A percentile compares a stretch with the other conserved stretches of the same genome.
phyloP scores from a whole-genome alignment of 164 flowering plant species.

The Magnolia sinica region DNA sequence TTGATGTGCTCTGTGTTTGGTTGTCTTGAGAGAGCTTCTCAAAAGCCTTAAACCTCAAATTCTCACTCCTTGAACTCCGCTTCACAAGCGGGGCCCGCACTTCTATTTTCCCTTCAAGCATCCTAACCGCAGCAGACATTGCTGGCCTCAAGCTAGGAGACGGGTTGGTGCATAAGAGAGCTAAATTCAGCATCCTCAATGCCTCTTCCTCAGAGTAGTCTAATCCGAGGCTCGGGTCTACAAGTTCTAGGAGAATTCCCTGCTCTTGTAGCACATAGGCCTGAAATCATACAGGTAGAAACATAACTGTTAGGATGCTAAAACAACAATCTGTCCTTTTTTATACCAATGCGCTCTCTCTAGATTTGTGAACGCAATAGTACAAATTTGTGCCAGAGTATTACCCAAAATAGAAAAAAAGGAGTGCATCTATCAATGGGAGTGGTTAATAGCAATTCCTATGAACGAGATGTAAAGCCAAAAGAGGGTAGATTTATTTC shows the following conservation, averaged over 20 bases:
- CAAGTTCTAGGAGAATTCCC: constrained; percentile 67
- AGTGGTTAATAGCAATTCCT: neutral
- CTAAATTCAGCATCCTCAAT: constrained; percentile 47
- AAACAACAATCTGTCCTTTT: too few species aligned
- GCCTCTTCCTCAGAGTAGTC: constrained; percentile 54
- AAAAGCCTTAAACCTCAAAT: constrained; percentile 27
- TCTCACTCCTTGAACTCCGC: constrained; percentile 18
- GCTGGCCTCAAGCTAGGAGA: constrained; percentile 68
- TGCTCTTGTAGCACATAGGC: constrained; percentile 68
- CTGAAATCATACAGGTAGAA: constrained; percentile 19
- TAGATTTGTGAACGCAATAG: neutral
- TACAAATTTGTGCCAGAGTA: too few species aligned
- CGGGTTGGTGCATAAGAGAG: constrained; percentile 68
- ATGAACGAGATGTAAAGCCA: neutral
- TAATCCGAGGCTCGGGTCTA: constrained; percentile 58
- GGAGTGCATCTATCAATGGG: neutral
- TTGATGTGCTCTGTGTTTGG: constrained; percentile 5
- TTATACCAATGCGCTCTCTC: neutral
- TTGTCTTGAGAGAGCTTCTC: constrained; percentile 25
- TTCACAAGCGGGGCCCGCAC: constrained; percentile 44
- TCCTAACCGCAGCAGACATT: constrained; percentile 68
- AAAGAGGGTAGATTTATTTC: neutral
- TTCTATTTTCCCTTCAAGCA: constrained; percentile 64
- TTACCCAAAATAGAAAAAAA: neutral
- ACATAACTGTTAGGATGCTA: too few species aligned